Evolutionary conservation across 768 basidiomycete species (phyloP).

Genomic region (Trametes meyenii): DNA sequence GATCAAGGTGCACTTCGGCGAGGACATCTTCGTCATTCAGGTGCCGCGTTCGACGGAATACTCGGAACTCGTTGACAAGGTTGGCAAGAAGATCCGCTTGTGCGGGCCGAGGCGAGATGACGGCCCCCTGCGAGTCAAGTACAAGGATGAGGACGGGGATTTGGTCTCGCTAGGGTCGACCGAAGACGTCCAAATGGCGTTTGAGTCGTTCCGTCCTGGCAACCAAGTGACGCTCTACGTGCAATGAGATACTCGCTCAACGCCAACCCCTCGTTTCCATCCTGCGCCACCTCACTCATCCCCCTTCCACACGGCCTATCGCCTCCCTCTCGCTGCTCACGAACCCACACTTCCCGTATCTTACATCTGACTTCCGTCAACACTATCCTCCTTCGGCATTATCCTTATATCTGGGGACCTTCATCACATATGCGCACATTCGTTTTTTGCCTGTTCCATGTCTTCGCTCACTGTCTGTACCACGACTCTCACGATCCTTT

Average conservation of each 20-base stretch:
- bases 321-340: conserved; percentile 12
- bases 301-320: neutral
- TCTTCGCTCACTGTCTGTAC: conserved; percentile 22
- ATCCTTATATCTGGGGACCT: conserved; percentile 31
- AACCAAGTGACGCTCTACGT: conserved; percentile 83
- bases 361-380: conserved; percentile 14
- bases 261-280: conserved; percentile 1
- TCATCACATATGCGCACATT: conserved; percentile 25
- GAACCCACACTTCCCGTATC: conserved; percentile 8
- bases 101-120: conserved; percentile 84
- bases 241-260: conserved; percentile 47
- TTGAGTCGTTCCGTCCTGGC: conserved; percentile 80
- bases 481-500: conserved; percentile 26
- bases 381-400: conserved; percentile 22
- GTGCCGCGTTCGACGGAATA: conserved; percentile 81
- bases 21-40: conserved; percentile 94
- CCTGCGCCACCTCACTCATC: conserved; percentile 16
- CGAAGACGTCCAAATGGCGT: conserved; percentile 94
- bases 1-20: conserved; percentile 93
- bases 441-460: conserved; percentile 17
- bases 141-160: conserved; percentile 92
- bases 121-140: conserved; percentile 83
- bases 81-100: conserved; percentile 89
- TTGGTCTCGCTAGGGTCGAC: conserved; percentile 86
- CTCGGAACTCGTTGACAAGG: conserved; percentile 83